Percentiles rank a stretch among this genome's conserved stretches.
These are phyloP conservation scores for Laetiporus sulphureus DNA, from an alignment of 1,284 basidiomycete species.

Conservation along the genomic window DNA sequence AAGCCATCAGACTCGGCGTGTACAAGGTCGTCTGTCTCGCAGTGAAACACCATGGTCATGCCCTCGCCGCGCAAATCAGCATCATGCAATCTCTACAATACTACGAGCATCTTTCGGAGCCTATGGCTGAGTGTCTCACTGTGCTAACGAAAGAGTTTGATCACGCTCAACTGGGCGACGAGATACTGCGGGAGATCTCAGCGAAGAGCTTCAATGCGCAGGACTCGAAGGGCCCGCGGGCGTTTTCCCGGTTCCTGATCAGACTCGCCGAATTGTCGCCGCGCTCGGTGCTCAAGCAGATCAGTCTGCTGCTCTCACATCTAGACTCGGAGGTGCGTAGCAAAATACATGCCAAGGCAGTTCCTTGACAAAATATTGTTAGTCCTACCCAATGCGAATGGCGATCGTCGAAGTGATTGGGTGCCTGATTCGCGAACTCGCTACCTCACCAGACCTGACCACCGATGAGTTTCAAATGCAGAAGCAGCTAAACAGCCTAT, in stretches of 20 bases:
- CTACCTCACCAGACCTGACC: conserved; percentile 47
- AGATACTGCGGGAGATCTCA: conserved; percentile 83
- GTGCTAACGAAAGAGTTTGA: conserved; percentile 85
- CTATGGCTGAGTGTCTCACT: conserved; percentile 87
- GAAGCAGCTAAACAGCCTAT: conserved; percentile 82
- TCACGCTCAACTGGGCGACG: conserved; percentile 84
- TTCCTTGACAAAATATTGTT: background rate
- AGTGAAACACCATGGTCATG: conserved; percentile 88
- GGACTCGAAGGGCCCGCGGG: conserved; percentile 85
- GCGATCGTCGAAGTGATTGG: conserved; percentile 87
- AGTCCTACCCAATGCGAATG: conserved; percentile 96
- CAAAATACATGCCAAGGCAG: background rate
- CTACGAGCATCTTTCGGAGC: conserved; percentile 90
- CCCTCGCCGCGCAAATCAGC: conserved; percentile 78
- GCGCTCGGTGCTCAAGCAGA: conserved; percentile 84
- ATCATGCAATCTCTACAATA: conserved; percentile 93
- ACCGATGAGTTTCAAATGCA: conserved; percentile 56
- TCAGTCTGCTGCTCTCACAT: conserved; percentile 79
- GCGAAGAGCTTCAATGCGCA: conserved; percentile 72
- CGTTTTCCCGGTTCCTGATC: conserved; percentile 83
- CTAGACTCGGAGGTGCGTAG: conserved; percentile 83
- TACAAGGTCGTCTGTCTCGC: conserved; percentile 90
- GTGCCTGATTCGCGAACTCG: conserved; percentile 73
- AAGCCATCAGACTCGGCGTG: conserved; percentile 65
- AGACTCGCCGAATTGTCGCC: conserved; percentile 82